Percentiles rank a stretch among this genome's conserved stretches.
These are phyloP conservation scores for Peribolospora baueri DNA, from an alignment of 768 basidiomycete genomes.

Conservation along the genomic window DNA sequence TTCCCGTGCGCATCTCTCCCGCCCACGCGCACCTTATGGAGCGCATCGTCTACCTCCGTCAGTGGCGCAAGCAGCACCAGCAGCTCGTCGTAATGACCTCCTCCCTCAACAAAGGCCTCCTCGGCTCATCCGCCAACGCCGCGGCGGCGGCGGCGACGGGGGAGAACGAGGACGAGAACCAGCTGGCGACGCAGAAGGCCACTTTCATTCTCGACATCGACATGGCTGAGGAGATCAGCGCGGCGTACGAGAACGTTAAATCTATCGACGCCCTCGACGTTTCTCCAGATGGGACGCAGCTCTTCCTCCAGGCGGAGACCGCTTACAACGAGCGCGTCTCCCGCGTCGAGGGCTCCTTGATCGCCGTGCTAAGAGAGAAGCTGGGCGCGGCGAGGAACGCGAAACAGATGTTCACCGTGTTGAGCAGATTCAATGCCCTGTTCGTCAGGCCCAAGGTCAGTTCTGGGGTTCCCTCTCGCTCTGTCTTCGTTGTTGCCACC, in stretches of 20 bases:
- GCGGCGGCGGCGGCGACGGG: constrained; percentile 10
- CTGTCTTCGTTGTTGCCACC: background rate
- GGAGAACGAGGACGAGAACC: constrained; percentile 37
- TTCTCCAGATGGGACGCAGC: constrained; percentile 83
- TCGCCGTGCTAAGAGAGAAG: constrained; percentile 68
- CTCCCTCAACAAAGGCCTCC: constrained; percentile 51
- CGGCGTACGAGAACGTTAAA: constrained; percentile 92
- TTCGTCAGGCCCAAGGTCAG: constrained; percentile 83
- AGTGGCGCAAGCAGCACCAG: constrained; percentile 92
- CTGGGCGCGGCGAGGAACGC: constrained; percentile 89
- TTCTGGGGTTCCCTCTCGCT: background rate
- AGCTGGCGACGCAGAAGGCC: constrained; percentile 24
- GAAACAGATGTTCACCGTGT: constrained; percentile 98
- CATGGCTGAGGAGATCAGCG: constrained; percentile 92
- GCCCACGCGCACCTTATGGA: constrained; percentile 84
- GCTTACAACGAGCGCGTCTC: constrained; percentile 96
- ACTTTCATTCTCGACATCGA: constrained; percentile 40
- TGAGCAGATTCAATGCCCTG: constrained; percentile 90
- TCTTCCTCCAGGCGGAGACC: constrained; percentile 91
- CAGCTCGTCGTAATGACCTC: constrained; percentile 93
- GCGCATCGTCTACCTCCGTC: constrained; percentile 55
- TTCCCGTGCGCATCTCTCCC: constrained; percentile 79
- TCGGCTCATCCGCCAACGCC: background rate
- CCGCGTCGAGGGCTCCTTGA: constrained; percentile 94
- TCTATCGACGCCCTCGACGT: constrained; percentile 90